Evolutionary conservation across 129 eudicot genomes (phyloP).

Genomic region (Pittosporum tobira): DNA sequence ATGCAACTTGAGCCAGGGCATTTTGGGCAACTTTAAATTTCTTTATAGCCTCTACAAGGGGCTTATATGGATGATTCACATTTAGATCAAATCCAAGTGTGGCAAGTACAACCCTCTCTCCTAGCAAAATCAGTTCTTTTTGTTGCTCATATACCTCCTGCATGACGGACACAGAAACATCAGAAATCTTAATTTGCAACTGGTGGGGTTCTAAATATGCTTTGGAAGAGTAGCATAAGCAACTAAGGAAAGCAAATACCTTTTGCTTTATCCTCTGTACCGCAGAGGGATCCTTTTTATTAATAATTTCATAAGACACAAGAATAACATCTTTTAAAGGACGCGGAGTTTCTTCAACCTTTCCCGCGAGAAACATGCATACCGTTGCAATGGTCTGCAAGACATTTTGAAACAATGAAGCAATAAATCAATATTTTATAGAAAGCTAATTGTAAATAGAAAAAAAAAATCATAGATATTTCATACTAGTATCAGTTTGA

Average conservation of each 20-base stretch:
- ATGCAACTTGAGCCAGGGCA: constrained; percentile 97
- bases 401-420: too few relatives aligned
- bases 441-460: background rate
- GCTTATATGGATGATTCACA: constrained; percentile 86
- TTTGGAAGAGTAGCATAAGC: background rate
- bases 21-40: constrained; percentile 90
- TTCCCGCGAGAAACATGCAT: constrained; percentile 98
- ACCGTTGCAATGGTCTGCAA: constrained; percentile 91
- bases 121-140: constrained; percentile 69
- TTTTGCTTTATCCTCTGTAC: constrained; percentile 91
- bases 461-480: too few relatives aligned
- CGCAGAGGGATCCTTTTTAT: constrained; percentile 88
- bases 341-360: constrained; percentile 98
- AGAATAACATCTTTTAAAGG: constrained; percentile 88
- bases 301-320: constrained; percentile 82
- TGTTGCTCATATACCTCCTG: constrained; percentile 98
- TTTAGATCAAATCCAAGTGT: constrained; percentile 85
- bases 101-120: constrained; percentile 83
- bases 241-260: constrained; percentile 28
- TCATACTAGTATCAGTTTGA: background rate
- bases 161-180: constrained; percentile 15
- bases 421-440: background rate
- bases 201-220: background rate
- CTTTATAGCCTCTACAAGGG: constrained; percentile 91
- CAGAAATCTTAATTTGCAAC: background rate